Evolutionary conservation across 768 basidiomycete genomes (phyloP).

Genomic region (Lentinus tigrinus): DNA sequence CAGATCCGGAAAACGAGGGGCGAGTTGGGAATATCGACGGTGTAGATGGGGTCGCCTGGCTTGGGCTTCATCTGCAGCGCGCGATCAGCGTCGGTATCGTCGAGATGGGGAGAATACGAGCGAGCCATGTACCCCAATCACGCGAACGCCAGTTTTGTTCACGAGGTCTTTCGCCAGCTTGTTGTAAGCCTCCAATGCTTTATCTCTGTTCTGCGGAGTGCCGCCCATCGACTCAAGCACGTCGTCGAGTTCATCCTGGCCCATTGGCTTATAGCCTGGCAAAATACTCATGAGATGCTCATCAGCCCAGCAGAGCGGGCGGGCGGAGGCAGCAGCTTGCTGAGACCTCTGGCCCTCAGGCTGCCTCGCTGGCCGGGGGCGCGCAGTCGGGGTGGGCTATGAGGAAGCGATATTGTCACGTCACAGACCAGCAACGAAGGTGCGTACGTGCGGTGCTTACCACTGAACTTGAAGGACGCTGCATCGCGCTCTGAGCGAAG

Average conservation of each 20-base stretch:
- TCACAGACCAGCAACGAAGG: no score
- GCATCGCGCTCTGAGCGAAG: no score
- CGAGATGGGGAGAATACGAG: background rate
- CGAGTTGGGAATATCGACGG: background rate
- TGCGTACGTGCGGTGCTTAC: no score
- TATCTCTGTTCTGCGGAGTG: background rate
- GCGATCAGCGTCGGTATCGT: background rate
- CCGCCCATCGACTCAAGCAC: background rate
- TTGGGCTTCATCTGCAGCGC: background rate
- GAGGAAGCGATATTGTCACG: no score
- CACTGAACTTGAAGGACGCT: no score
- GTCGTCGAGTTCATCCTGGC: background rate
- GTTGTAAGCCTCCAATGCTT: background rate
- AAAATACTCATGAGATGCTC: background rate
- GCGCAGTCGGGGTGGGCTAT: no score
- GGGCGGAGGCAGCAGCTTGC: no score
- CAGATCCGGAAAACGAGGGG: slow-evolving; percentile 1
- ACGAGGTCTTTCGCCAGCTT: background rate
- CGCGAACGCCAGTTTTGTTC: background rate
- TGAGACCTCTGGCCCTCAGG: no score
- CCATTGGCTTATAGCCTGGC: background rate
- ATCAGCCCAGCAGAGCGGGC: background rate
- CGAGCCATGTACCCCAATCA: background rate
- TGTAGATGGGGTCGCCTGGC: background rate
- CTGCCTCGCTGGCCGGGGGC: no score